Percentiles rank a stretch among this genome's conserved stretches.
Evolutionary conservation across 2,329 filamentous ascomycete species (phyloP).

Genomic region (Paraconiothyrium brasiliense): DNA sequence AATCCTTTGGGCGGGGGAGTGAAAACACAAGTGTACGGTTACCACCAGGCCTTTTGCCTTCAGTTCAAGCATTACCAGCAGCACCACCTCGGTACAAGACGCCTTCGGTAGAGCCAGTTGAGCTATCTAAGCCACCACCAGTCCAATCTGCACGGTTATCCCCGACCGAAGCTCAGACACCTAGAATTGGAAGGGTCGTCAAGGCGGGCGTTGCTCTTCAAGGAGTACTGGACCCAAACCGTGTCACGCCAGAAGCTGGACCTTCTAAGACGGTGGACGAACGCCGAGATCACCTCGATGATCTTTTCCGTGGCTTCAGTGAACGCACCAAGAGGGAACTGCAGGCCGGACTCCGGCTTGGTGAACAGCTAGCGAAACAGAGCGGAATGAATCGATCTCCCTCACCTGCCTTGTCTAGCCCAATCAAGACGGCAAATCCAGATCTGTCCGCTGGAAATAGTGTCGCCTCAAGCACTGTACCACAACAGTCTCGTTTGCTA

Average conservation of each 20-base stretch:
- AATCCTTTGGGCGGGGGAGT: slow-evolving; percentile 14
- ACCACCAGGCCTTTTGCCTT: slow-evolving; percentile 19
- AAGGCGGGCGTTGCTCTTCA: slow-evolving; percentile 51
- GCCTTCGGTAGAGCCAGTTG: slow-evolving; percentile 37
- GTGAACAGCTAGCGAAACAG: slow-evolving; percentile 48
- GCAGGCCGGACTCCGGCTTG: slow-evolving; percentile 49
- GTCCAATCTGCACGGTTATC: slow-evolving; percentile 31
- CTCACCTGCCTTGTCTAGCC: slow-evolving; percentile 28
- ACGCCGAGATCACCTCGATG: slow-evolving; percentile 41
- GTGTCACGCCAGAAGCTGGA: slow-evolving; percentile 34
- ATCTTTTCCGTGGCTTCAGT: slow-evolving; percentile 52
- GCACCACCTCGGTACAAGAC: slow-evolving; percentile 36
- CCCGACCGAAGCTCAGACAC: slow-evolving; percentile 38
- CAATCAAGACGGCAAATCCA: slow-evolving; percentile 25
- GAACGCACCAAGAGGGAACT: slow-evolving; percentile 50
- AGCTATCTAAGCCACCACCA: slow-evolving; percentile 43
- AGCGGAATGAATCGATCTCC: slow-evolving; percentile 26
- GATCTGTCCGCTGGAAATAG: slow-evolving; percentile 28
- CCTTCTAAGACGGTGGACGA: slow-evolving; percentile 30
- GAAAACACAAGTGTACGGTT: slow-evolving; percentile 16
- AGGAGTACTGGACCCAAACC: slow-evolving; percentile 44
- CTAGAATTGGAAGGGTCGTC: slow-evolving; percentile 46
- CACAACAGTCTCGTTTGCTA: slow-evolving; percentile 41
- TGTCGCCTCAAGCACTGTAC: slow-evolving; percentile 35
- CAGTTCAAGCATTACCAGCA: slow-evolving; percentile 19